Conservation (phyloP, 2,329 filamentous ascomycete genomes). For the Fusarium nodosum region DNA sequence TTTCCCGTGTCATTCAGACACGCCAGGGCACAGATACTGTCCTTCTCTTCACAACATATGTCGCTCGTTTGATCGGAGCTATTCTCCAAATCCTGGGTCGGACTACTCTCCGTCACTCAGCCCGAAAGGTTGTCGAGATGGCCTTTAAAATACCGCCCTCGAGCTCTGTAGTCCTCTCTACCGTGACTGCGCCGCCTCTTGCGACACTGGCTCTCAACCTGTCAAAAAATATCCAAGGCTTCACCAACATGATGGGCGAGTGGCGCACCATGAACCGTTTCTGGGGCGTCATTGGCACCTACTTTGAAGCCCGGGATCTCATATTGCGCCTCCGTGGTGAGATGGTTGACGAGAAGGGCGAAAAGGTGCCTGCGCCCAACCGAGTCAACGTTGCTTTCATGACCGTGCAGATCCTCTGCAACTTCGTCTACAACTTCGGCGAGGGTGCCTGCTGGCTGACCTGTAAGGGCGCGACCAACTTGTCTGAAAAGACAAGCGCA, state of each 20-base stretch:
- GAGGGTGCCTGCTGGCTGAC: conserved; percentile 88
- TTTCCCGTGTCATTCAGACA: conserved; percentile 75
- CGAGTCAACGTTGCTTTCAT: conserved; percentile 65
- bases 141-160: conserved; percentile 65
- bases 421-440: conserved; percentile 77
- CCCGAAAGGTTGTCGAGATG: conserved; percentile 66
- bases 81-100: conserved; percentile 67
- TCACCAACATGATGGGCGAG: conserved; percentile 77
- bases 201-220: conserved; percentile 63
- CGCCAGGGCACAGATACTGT: conserved; percentile 77
- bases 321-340: conserved; percentile 50
- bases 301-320: conserved; percentile 73
- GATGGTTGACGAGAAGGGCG: conserved; percentile 56
- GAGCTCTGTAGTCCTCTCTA: conserved; percentile 62
- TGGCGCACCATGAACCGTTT: conserved; percentile 80
- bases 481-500: conserved; percentile 68
- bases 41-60: conserved; percentile 78
- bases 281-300: conserved; percentile 82
- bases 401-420: conserved; percentile 78
- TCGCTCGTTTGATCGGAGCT: conserved; percentile 67
- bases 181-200: conserved; percentile 54
- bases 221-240: conserved; percentile 67
- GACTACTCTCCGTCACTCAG: conserved; percentile 68
- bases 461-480: conserved; percentile 76
- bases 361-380: conserved; percentile 50